Evolutionary conservation across 2,329 filamentous ascomycete species (phyloP), one percentile per base, ranked within the genome.

Genomic region (Onygena corvina): DNA sequence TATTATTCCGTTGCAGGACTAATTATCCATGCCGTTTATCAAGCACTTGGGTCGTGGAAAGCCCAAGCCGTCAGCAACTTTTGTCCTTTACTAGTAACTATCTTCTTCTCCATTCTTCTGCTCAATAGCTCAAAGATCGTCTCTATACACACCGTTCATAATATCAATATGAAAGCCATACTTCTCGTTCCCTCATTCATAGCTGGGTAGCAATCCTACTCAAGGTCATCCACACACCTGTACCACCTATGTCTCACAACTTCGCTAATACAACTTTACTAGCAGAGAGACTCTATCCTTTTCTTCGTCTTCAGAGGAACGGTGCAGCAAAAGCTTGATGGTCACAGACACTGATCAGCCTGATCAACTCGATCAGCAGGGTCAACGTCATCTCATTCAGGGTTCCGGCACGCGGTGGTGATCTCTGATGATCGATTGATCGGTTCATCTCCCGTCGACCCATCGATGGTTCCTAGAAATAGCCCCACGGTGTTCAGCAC

Each of bases 381-480:
- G 27, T 42, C 36, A 42, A 42, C 36, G 16, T 25, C 2, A 25
- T 8, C n/a, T 3, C 11, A 16, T 20, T 42, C 36, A 42, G 36
- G 36, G 36, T 42, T 42, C 36, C 14, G 25, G 16, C 3, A 42
- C 20, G 21, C 36, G 36, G 16, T n/a, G 36, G 27, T 42, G 36
- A 42, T 42, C 36, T 11, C n/a, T n/a, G n/a, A n/a, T n/a, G n/a
- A n/a, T n/a, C n/a, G n/a, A 42, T 27, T 23, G 36, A 42, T 42
- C 36, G 21, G 36, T 42, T 42, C 16, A 42, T 42, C 36, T 42
- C 36, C 36, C 36, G 36, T 11, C 12, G 14, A 16, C 36, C 27
- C 36, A 23, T 27, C 36, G 12, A 42, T 27, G 36, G 36, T 14
- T 42, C 20, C 3, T 8, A 42, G 21, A 12, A 42, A 21, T n/a